Evolutionary conservation across 306 rosid species (phyloP), one percentile per base, ranked within the genome.

Genomic region (Benincasa hispida): DNA sequence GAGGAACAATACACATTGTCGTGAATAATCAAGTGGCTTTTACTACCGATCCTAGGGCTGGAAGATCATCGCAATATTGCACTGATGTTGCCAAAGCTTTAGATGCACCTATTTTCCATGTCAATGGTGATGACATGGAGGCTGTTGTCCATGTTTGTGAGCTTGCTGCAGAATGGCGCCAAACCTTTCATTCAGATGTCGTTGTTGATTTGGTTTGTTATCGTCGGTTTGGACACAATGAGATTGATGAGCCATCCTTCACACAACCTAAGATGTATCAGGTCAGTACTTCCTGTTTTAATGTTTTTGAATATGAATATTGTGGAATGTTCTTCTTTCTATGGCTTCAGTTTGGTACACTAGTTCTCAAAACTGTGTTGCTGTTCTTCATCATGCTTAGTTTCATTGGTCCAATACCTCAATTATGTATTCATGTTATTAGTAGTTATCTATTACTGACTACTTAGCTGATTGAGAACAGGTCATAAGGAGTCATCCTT

Each of bases 101-200:
- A 79, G 86, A 92, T 83, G 91, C 85, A 69, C 99, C 99, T 70
- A 94, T 94, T 77, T 88, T 94, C 74, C 97, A 92, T 77, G 99
- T 94, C 34, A 92, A 94, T 65, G 97, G 88, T 65, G 97, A 94
- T 83, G 97, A 94, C 73, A 86, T 94, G 85, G 99, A 94, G 73
- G 99, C 99, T 54, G 99, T 92, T 80, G 99, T 90, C 81, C 97
- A 91, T 81, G 97, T 88, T 45, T 92, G 88, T 82, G 96, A 94
- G 87, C 95, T 94, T 82, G 99, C 99, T 22, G 97, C 97, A 22
- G 99, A 92, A 91, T 94, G 99, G 99, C 93, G 97, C 76, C 99
- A 94, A 81, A 89, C 88, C 63, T 94, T 94, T 88, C 99, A 94
- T 87, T 90, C 97, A 10, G 99, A 94, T 78, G 99, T 91, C 74